Evolutionary conservation across 1,284 basidiomycete genomes (phyloP), one percentile per base, ranked within the genome.

Genomic region (Boletellus sp.): DNA sequence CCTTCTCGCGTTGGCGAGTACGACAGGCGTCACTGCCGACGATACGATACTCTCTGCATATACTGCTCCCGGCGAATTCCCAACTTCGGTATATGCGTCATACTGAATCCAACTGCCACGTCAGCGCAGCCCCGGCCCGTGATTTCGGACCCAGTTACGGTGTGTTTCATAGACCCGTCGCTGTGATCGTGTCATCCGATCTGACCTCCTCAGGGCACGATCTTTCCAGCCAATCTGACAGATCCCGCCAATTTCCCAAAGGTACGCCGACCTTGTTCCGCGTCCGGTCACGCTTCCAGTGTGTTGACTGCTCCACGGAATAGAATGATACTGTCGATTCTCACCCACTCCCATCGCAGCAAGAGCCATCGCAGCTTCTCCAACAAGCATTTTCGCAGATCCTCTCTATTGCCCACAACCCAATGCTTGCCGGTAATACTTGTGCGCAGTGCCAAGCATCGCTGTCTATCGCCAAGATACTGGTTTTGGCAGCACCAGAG

Each of bases 31-130:
- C 16, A 26, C 30, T 28, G 56, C 52, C 21, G 62, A 63, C 39
- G 62, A 61, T 42, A 28, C 36, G 10, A 53, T 61, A 33, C 49
- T 42, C 32, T 49, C 60, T 72, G 76, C 76, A 3, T 85, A 79
- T 60, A 81, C 82, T 5, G 82, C 71, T 8, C 77, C 82, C 16
- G 83, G 83, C 10, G 63, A 67, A 12, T 86, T 87, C 63, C 84
- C 85, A 2, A 84, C 83, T 3, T 78, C 80, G 3, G 66, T 75
- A 22, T 86, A 78, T 60, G 63, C 67, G 8, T 72, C 79, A 53
- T 89, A 87, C 66, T 86, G 82, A 67, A 77, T 56, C 84, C 86
- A 8, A 87, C 83, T 3, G 82, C 78, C 28, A 86, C 83, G 5
- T 75, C 75, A 30, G 79, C 72, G 3, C 83, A 87, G 66, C 80